Evolutionary conservation across 257 asterid species (phyloP).

Genomic region (Capsicum baccatum): DNA sequence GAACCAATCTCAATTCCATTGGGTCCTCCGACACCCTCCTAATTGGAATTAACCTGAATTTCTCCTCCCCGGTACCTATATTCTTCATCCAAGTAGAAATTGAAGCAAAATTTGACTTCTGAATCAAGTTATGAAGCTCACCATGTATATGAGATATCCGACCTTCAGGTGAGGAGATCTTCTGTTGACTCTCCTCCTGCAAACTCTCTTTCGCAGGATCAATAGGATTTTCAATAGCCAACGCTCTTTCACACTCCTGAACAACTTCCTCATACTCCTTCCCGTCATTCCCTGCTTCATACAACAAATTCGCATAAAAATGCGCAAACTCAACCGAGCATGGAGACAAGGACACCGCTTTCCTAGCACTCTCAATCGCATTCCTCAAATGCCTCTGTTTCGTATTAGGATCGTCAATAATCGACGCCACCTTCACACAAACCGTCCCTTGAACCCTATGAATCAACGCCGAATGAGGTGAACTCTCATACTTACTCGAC

Average conservation of each 20-base stretch:
- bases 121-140: conserved; percentile 73
- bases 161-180: conserved; percentile 57
- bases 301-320: conserved; percentile 77
- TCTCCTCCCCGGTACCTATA: conserved; percentile 72
- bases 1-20: conserved; percentile 73
- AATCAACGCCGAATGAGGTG: conserved; percentile 62
- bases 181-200: conserved; percentile 82
- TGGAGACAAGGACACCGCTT: conserved; percentile 62
- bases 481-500: conserved; percentile 56
- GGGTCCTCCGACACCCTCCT: conserved; percentile 80
- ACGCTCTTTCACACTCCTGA: conserved; percentile 79
- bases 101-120: conserved; percentile 78
- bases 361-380: conserved; percentile 75
- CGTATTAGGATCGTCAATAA: conserved; percentile 64
- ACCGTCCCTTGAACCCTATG: conserved; percentile 82
- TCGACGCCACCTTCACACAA: conserved; percentile 62
- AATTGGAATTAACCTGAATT: conserved; percentile 74
- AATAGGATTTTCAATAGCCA: conserved; percentile 73
- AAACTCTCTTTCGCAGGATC: conserved; percentile 90
- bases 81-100: conserved; percentile 83
- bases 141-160: conserved; percentile 62
- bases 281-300: conserved; percentile 68
- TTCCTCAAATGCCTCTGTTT: conserved; percentile 73
- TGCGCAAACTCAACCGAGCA: conserved; percentile 75
- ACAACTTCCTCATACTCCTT: conserved; percentile 83